Base-by-base conservation (phyloP, 108 stramenopile species). In the Phaeodactylum tricornutum region DNA sequence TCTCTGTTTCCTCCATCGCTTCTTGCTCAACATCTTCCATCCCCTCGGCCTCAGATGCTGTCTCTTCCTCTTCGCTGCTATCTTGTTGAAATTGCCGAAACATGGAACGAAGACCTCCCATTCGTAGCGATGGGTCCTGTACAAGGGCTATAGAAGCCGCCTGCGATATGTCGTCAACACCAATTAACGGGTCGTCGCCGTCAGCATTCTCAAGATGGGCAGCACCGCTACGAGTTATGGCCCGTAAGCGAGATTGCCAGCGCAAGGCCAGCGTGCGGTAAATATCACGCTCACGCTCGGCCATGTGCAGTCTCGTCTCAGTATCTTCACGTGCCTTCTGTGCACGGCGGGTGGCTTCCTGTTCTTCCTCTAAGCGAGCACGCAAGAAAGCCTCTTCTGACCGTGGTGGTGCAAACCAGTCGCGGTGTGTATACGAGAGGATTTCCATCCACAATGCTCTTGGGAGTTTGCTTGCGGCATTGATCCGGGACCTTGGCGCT, bases 361-460 rank as follows among this genome's bases (percentile, higher is more conserved):
- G 71, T 51, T 83, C 81, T 57, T 90, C 81, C 27, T 36, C 47
- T 29, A 90, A 58, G 12, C 83, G 68, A 39, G 59, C 54, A 7
- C 72, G 71, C 29, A 90, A 64, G 23, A 77, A 69, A 14, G 63
- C 71, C 1, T 62, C 69, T 40, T 83, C 77, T 29, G 69, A 65
- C 22, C 58, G 54, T 14, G 79, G 68, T n/a, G 67, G 50, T 50
- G 76, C 72, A 45, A 90, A 90, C 87, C 87, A 89, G 47, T 72
- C 75, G 11, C 78, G 67, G 47, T 83, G 78, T 22, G 81, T 85
- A 42, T 64, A 90, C 2, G 87, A 85, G 32, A 90, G 29, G 20
- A 90, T 79, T 55, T 84, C 87, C 34, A 79, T 48, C 87, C 87
- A 90, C 40, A 90, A 27, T 0, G 69, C 69, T 32, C 55, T 62